These are phyloP conservation scores for Zalerion maritima DNA, from an alignment of 495 filamentous ascomycete species.

Conservation along the genomic window DNA sequence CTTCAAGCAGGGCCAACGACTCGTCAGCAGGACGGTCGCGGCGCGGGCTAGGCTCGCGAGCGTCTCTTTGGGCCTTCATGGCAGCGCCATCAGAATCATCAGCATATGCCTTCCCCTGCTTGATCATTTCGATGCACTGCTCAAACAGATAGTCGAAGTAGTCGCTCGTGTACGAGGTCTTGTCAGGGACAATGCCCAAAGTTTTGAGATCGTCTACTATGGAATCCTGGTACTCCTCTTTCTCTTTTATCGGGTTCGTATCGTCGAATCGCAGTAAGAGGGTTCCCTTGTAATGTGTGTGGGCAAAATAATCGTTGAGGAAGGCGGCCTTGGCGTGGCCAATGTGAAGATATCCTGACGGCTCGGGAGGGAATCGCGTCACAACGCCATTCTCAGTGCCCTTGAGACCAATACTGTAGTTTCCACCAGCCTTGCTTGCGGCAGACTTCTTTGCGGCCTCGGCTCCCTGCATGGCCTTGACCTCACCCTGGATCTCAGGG, in stretches of 20 bases:
- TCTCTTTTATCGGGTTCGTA: slow-evolving; percentile 88
- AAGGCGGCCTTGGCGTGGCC: slow-evolving; percentile 88
- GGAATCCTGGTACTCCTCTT: slow-evolving; percentile 78
- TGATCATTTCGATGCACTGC: slow-evolving; percentile 62
- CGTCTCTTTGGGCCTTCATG: slow-evolving; percentile 67
- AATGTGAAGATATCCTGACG: slow-evolving; percentile 88
- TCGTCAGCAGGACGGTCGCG: slow-evolving; percentile 69
- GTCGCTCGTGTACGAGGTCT: slow-evolving; percentile 66
- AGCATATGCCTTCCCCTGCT: slow-evolving; percentile 72
- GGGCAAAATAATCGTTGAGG: slow-evolving; percentile 87
- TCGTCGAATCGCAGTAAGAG: slow-evolving; percentile 81
- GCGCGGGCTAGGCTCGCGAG: slow-evolving; percentile 58
- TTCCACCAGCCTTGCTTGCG: slow-evolving; percentile 68
- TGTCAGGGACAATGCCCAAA: slow-evolving; percentile 76
- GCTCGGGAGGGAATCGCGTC: slow-evolving; percentile 89
- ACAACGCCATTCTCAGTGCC: slow-evolving; percentile 88
- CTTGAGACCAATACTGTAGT: slow-evolving; percentile 78
- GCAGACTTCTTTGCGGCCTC: slow-evolving; percentile 58
- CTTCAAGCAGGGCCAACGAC: slow-evolving; percentile 64
- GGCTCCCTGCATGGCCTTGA: slow-evolving; percentile 42
- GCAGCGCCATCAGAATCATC: slow-evolving; percentile 80
- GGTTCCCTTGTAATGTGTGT: slow-evolving; percentile 73
- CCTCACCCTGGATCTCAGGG: slow-evolving; percentile 45
- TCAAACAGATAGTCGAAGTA: slow-evolving; percentile 84
- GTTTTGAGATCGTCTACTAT: slow-evolving; percentile 75